Evolutionary conservation across 805 yeast genomes (phyloP), one percentile per base, ranked within the genome.

Genomic region (Starmerella scarabaei): DNA sequence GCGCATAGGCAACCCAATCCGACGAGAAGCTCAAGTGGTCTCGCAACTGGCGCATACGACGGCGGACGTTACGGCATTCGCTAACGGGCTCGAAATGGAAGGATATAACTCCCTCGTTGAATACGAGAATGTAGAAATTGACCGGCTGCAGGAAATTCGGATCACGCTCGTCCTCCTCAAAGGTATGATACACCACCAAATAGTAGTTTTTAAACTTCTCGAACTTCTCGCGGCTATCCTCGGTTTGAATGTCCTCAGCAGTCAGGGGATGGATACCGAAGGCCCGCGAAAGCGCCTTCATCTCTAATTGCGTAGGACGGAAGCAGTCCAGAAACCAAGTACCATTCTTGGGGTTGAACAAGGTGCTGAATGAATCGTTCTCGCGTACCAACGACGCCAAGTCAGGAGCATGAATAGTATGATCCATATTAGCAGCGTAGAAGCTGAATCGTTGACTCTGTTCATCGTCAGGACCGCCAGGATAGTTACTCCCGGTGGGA

Each of bases 241-340:
- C 94, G 74, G 84, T 81, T 42, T 94, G 68, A 49, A 88, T 86
- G 75, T 88, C 98, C 64, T 88, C 98, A 1, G 95, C 85, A 0
- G 98, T 88, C 67, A 88, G 75, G 23, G 98, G 98, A 66, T 88
- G 98, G 62, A 88, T 83, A 8, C 95, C 94, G 60, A 88, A 88
- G 0, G 96, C 91, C 53, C 86, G 86, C 8, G 95, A 79, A 30
- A 91, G 59, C 52, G 82, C 77, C 56, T 80, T 80, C 94, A 91
- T 84, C 62, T 91, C 98, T 17, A 77, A 76, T 56, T 88, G 97
- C 0, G 95, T 83, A 5, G 98, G 97, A 55, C 94, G 80, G 31
- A 75, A 67, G 57, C 96, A 85, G 59, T 91, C 96, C 33, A 91
- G 65, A 96, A 96, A 88, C 97, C 97, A 86, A 5, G 85, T 76